Conservation (phyloP, 495 filamentous ascomycete species). For the Lophium mytilinum region DNA sequence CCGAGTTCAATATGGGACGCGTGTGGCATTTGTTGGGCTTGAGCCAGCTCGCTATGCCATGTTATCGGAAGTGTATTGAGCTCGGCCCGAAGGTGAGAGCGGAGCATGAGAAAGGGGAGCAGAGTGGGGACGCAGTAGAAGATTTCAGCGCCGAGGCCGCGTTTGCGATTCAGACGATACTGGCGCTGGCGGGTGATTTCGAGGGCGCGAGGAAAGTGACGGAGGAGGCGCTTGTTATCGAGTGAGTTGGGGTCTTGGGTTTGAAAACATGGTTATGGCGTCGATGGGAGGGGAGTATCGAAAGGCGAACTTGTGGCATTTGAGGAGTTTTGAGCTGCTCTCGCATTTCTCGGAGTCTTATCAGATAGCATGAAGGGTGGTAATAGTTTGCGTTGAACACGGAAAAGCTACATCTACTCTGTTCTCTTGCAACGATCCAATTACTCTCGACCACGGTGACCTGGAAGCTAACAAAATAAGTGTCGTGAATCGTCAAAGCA, state of each 20-base stretch:
- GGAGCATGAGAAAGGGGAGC: constrained; percentile 16
- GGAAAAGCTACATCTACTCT: too few species aligned
- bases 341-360: too few species aligned
- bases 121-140: constrained; percentile 38
- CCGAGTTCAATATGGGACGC: constrained; percentile 80
- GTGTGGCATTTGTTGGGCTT: constrained; percentile 76
- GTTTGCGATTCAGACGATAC: constrained; percentile 62
- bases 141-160: constrained; percentile 68
- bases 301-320: too few species aligned
- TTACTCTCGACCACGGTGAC: too few species aligned
- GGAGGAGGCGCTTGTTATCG: constrained; percentile 50
- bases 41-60: constrained; percentile 64
- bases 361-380: too few species aligned
- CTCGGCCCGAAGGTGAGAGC: constrained; percentile 40
- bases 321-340: too few species aligned
- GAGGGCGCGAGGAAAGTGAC: constrained; percentile 48
- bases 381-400: too few species aligned
- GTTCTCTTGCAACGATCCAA: too few species aligned
- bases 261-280: too few species aligned
- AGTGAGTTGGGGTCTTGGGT: background rate
- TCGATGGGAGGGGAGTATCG: too few species aligned
- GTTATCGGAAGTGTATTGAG: constrained; percentile 55
- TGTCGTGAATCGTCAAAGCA: too few species aligned
- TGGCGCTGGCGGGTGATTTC: constrained; percentile 54
- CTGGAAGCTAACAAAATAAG: too few species aligned